Evolutionary conservation across 768 basidiomycete species (phyloP), one percentile per base, ranked within the genome.

Genomic region (Suillus fuscotomentosus): DNA sequence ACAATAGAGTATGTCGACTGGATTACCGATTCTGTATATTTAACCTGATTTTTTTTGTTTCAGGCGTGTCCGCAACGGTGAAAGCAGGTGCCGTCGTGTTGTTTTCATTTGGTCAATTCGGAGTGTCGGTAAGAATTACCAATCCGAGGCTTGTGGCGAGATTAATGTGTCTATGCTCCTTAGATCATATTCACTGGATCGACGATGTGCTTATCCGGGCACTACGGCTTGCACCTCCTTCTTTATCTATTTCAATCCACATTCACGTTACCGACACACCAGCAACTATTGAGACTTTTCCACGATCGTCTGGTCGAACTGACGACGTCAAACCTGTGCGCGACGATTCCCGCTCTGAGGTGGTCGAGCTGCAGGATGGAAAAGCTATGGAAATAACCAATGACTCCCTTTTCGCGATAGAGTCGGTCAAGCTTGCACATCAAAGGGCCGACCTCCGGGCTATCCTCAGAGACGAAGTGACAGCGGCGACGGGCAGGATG

Each of bases 61-160:
- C 62, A 73, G 72, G 43, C 50, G 67, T n/a, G 70, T 67, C 1
- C 67, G 67, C 36, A 61, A 50, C 41, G 68, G 65, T 1, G 65
- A 66, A 48, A 67, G 61, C 27, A 41, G 42, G 27, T 67, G 66
- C 24, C 71, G 70, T 15, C 75, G 81, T 31, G 76, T 83, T 10
- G 73, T 82, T 20, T 83, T 84, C 68, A 71, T 84, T 9, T 84
- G 83, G 83, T 71, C 78, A 5, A 78, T 83, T 59, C 77, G 82
- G 48, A 79, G 80, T 62, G 67, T 74, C 56, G 79, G 83, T 82
- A 70, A 63, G 64, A 69, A 45, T 60, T 31, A 9, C 41, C 2
- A 8, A 10, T 45, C 13, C 24, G 34, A 42, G 5, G 15, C 11
- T 24, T 22, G 11, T 24, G n/a, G 10, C 36, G 11, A 36, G 13